A percentile compares a stretch with the other conserved stretches of the same genome.
phyloP scores from a whole-genome alignment of 164 flowering plant genomes.

The Umbilicus rupestris region DNA sequence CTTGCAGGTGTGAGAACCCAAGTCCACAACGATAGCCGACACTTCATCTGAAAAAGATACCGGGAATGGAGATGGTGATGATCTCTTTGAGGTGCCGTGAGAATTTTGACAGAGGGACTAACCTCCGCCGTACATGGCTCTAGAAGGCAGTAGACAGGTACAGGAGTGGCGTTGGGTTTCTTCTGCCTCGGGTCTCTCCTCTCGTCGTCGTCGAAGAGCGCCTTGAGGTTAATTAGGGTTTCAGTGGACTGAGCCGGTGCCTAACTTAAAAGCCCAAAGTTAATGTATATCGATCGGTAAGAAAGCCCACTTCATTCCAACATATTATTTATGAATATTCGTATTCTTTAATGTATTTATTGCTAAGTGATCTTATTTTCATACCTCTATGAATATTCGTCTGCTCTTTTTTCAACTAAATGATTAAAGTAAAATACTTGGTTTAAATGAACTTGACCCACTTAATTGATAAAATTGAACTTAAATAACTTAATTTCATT shows the following conservation, averaged over 20 bases:
- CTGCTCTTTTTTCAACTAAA: too few relatives aligned
- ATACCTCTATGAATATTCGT: too few relatives aligned
- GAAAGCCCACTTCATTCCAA: too few relatives aligned
- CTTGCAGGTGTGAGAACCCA: conserved; percentile 95
- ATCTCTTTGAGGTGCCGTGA: not conserved
- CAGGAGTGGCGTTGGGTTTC: not conserved
- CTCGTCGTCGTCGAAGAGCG: not conserved
- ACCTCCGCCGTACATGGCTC: conserved; percentile 57
- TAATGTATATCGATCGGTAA: too few relatives aligned
- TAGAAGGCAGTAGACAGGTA: not conserved
- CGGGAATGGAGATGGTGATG: not conserved
- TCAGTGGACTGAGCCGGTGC: not conserved
- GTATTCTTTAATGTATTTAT: too few relatives aligned
- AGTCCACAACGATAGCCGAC: conserved; percentile 85
- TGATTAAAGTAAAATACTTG: too few relatives aligned
- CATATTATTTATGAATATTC: too few relatives aligned
- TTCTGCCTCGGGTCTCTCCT: not conserved
- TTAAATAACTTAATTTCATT: too few relatives aligned
- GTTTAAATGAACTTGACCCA: too few relatives aligned
- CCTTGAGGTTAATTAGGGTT: not conserved
- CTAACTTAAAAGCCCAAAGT: not conserved
- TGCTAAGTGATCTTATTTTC: too few relatives aligned
- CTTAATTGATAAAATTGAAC: too few relatives aligned
- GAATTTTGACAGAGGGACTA: conserved; percentile 10
- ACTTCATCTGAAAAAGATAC: conserved; percentile 62